Percentiles rank a stretch among this genome's conserved stretches.
Evolutionary conservation across 2,329 filamentous ascomycete genomes (phyloP).

Genomic region (Colletotrichum noveboracense): DNA sequence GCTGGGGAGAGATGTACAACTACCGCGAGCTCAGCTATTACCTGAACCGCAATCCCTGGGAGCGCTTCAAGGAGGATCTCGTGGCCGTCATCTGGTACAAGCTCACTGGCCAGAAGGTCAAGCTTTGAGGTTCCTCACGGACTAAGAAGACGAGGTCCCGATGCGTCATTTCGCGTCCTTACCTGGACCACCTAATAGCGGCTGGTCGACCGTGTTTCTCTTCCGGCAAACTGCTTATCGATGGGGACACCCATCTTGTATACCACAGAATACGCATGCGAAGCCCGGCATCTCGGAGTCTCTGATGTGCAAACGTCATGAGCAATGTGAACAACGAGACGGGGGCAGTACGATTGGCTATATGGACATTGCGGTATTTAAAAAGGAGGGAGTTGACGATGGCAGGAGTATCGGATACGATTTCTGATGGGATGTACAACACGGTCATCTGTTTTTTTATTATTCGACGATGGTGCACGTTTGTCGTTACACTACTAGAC

Average conservation of each 20-base stretch:
- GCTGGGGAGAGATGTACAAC: conserved; percentile 97
- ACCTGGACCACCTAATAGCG: conserved; percentile 10
- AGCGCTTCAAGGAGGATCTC: conserved; percentile 73
- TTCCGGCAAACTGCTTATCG: conserved; percentile 12
- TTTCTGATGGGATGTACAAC: conserved; percentile 2
- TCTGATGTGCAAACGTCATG: conserved; percentile 9
- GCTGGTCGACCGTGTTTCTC: conserved; percentile 21
- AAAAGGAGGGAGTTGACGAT: conserved; percentile 12
- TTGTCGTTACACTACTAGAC: not conserved
- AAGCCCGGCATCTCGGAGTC: not conserved
- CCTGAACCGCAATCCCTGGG: conserved; percentile 85
- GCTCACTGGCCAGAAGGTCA: conserved; percentile 65
- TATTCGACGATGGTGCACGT: not conserved
- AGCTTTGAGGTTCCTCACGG: conserved; percentile 43
- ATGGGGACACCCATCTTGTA: conserved; percentile 14
- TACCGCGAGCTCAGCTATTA: conserved; percentile 91
- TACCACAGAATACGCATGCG: conserved; percentile 14
- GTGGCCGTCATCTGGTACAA: conserved; percentile 67
- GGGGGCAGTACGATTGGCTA: not conserved
- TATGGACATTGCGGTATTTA: not conserved
- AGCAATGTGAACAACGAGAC: conserved; percentile 10
- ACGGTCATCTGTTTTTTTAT: not conserved
- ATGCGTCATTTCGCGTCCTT: conserved; percentile 1
- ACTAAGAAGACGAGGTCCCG: not conserved
- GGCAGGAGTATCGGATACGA: conserved; percentile 12